Evolutionary conservation across 352 stramenopile genomes (phyloP), one percentile per base, ranked within the genome.

Genomic region (Globisporangium radiosum): DNA sequence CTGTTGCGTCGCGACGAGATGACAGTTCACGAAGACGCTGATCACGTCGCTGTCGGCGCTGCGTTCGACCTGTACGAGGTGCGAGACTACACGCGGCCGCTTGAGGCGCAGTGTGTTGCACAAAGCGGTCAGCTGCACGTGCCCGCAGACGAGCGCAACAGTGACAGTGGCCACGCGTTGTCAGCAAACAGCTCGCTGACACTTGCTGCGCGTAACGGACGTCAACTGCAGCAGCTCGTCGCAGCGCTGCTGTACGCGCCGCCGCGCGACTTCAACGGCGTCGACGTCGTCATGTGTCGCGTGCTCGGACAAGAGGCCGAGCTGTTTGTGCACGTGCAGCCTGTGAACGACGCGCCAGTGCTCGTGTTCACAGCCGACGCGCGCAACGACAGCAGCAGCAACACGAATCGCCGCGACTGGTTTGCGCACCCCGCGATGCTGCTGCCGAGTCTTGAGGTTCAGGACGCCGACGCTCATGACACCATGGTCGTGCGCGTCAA

Each of bases 391-490:
- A 37, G 5, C 59, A 43, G 14, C 39, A 38, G 45, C 52, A 58
- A 33, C 25, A 33, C 25, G 25, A 33, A 33, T 45, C 13, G 4
- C 9, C n/a, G 50, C 47, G 56, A 66, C 51, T 79, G 70, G 65
- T 68, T 69, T 52, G 48, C 37, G 0, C 45, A 36, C 5, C 54
- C 57, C 7, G 59, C 76, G 19, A 61, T 60, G 19, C 59, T 78
- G 19, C 57, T 84, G 5, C 75, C 77, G 3, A 38, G 49, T 4
- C 58, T 87, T 45, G 51, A 44, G 37, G 37, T 85, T 0, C 44
- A 59, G 4, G 75, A 87, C 33, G 54, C 65, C 0, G 77, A 87
- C 39, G 37, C 44, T 2, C 36, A 54, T n/a, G 71, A 84, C 42
- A 47, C 68, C 5, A 60, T 81, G 33, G 60, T 69, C 9, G 58